A percentile compares a stretch with the other conserved stretches of the same genome.
These are phyloP conservation scores for Irpex sp. DNA, from an alignment of 1,284 basidiomycete genomes.

Conservation along the genomic window DNA sequence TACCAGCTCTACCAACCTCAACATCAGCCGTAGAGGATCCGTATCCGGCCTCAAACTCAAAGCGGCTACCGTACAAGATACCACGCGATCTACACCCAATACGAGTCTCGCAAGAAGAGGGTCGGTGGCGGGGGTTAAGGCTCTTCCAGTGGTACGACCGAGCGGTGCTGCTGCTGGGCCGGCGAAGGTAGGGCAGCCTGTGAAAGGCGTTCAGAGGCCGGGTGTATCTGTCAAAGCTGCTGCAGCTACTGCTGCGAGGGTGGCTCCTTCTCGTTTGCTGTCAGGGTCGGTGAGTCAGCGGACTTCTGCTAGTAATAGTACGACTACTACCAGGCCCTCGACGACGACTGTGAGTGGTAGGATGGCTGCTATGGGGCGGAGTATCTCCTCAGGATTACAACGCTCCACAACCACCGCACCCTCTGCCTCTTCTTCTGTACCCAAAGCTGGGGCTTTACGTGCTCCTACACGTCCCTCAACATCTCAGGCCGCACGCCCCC, in stretches of 20 bases:
- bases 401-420: neutral
- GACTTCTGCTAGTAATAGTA: no score
- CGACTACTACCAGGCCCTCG: no score
- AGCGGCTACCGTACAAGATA: neutral
- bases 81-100: neutral
- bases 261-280: no score
- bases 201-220: constrained; percentile 18
- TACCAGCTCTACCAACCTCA: neutral
- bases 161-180: neutral
- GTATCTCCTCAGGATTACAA: neutral
- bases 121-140: neutral
- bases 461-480: neutral
- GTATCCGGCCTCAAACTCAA: neutral
- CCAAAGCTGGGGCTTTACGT: neutral
- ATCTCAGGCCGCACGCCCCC: no score
- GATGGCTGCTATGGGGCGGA: neutral
- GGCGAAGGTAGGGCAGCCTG: neutral
- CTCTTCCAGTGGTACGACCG: neutral
- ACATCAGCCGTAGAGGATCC: neutral
- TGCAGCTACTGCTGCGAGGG: neutral
- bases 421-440: neutral
- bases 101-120: neutral
- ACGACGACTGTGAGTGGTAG: neutral
- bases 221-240: constrained; percentile 6
- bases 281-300: no score